phyloP scores from a whole-genome alignment of 345 rosid genomes.

The Microcos paniculata region DNA sequence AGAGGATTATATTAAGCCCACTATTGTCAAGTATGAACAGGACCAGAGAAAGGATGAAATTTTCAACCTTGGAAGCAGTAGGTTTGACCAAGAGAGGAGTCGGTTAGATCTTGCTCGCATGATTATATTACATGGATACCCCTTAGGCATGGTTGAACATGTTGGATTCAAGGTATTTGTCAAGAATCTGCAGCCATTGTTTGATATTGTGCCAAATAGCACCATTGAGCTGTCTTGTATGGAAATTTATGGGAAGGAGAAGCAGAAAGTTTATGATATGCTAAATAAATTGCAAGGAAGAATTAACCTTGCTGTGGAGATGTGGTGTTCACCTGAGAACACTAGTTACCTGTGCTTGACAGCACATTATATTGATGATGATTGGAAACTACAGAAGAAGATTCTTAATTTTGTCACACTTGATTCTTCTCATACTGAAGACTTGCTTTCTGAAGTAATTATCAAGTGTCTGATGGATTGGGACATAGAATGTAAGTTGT shows the following conservation, averaged over 20 bases:
- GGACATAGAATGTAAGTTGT: slow-evolving; percentile 84
- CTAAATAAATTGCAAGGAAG: slow-evolving; percentile 64
- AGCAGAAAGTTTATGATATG: slow-evolving; percentile 63
- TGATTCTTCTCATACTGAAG: slow-evolving; percentile 76
- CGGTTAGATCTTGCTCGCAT: slow-evolving; percentile 84
- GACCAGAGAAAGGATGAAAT: slow-evolving; percentile 73
- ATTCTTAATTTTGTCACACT: slow-evolving; percentile 77
- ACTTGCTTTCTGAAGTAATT: slow-evolving; percentile 84
- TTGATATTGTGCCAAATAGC: slow-evolving; percentile 60
- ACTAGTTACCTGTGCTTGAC: slow-evolving; percentile 59
- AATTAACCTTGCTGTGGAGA: slow-evolving; percentile 71
- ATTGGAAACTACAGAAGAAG: slow-evolving; percentile 81
- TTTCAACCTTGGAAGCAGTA: slow-evolving; percentile 56
- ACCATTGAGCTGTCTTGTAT: slow-evolving; percentile 64
- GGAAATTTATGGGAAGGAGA: slow-evolving; percentile 78
- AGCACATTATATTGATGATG: slow-evolving; percentile 73
- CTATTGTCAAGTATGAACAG: slow-evolving; percentile 58
- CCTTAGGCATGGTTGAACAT: slow-evolving; percentile 82
- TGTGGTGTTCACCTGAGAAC: slow-evolving; percentile 70
- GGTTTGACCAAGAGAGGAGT: slow-evolving; percentile 81
- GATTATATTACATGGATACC: slow-evolving; percentile 84
- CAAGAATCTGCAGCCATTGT: slow-evolving; percentile 86
- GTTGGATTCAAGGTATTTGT: slow-evolving; percentile 87
- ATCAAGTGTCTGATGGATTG: slow-evolving; percentile 75
- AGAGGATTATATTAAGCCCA: slow-evolving; percentile 66